phyloP scores from a whole-genome alignment of 2,329 filamentous ascomycete genomes.

The Penicillium sp. region DNA sequence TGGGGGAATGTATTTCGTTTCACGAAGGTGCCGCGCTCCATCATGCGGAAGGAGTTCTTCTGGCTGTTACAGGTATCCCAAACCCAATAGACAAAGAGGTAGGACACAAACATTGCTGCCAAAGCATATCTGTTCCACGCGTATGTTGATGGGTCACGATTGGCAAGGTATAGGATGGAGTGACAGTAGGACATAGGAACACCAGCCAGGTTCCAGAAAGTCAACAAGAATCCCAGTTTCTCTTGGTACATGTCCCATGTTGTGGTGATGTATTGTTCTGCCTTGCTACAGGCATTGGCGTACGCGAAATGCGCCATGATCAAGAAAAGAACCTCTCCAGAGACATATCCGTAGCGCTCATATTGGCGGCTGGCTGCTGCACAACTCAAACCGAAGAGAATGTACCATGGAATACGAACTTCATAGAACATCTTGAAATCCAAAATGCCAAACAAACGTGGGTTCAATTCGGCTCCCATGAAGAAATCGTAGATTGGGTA shows the following conservation, averaged over 20 bases:
- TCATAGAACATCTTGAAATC: slow-evolving; percentile 97
- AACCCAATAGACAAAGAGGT: slow-evolving; percentile 81
- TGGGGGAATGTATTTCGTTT: slow-evolving; percentile 80
- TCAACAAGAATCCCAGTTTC: slow-evolving; percentile 95
- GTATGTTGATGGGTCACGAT: slow-evolving; percentile 73
- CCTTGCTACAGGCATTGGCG: slow-evolving; percentile 86
- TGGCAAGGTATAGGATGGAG: slow-evolving; percentile 83
- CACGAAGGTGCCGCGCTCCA: slow-evolving; percentile 67
- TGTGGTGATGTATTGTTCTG: slow-evolving; percentile 82
- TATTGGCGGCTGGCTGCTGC: slow-evolving; percentile 74
- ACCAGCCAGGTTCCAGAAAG: slow-evolving; percentile 94
- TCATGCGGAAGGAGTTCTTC: slow-evolving; percentile 83
- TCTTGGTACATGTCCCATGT: slow-evolving; percentile 97
- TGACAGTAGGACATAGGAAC: slow-evolving; percentile 91
- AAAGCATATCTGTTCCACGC: slow-evolving; percentile 69
- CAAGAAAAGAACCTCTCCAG: slow-evolving; percentile 75
- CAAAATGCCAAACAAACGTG: slow-evolving; percentile 74
- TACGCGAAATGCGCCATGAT: slow-evolving; percentile 88
- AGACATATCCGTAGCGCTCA: slow-evolving; percentile 78
- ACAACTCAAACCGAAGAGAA: slow-evolving; percentile 69
- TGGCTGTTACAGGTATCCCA: slow-evolving; percentile 91
- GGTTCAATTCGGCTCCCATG: slow-evolving; percentile 84
- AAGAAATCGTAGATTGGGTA: slow-evolving; percentile 81
- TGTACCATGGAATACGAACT: slow-evolving; percentile 91
- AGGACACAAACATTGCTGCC: slow-evolving; percentile 61